phyloP scores from a whole-genome alignment of 148 eudicot species.

The Camellia granthamiana region DNA sequence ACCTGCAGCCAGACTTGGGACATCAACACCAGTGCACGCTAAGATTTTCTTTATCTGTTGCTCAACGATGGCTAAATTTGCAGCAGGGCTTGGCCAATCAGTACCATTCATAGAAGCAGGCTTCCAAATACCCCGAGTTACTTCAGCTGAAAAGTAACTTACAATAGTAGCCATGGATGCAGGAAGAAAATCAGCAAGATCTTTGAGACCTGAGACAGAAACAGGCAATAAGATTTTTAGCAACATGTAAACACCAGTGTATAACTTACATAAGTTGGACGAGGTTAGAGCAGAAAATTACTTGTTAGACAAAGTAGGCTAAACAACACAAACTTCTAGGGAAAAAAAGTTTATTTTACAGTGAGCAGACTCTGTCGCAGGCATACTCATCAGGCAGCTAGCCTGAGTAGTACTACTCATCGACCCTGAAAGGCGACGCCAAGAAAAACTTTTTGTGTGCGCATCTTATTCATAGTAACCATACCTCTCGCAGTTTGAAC shows the following conservation, averaged over 20 bases:
- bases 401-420: not conserved
- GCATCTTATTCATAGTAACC: not conserved
- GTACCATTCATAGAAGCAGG: slow-evolving; percentile 96
- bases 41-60: slow-evolving; percentile 79
- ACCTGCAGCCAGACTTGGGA: slow-evolving; percentile 83
- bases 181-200: slow-evolving; percentile 91
- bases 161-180: slow-evolving; percentile 84
- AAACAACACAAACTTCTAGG: not conserved
- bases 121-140: slow-evolving; percentile 90
- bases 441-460: not conserved
- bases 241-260: not conserved
- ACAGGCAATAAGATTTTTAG: not conserved
- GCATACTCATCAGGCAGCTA: not conserved
- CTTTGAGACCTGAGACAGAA: slow-evolving; percentile 67
- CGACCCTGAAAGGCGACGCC: not conserved
- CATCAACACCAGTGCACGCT: slow-evolving; percentile 85
- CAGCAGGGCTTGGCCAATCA: slow-evolving; percentile 99
- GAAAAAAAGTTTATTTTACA: not conserved
- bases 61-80: slow-evolving; percentile 73
- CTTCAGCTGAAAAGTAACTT: slow-evolving; percentile 93
- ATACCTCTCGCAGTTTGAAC: not conserved
- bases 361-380: not conserved
- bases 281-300: not conserved
- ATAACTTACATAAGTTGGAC: not conserved
- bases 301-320: not conserved